These are phyloP conservation scores for Bipolaris oryzae DNA, from an alignment of 2,329 filamentous ascomycete species.

Conservation along the genomic window DNA sequence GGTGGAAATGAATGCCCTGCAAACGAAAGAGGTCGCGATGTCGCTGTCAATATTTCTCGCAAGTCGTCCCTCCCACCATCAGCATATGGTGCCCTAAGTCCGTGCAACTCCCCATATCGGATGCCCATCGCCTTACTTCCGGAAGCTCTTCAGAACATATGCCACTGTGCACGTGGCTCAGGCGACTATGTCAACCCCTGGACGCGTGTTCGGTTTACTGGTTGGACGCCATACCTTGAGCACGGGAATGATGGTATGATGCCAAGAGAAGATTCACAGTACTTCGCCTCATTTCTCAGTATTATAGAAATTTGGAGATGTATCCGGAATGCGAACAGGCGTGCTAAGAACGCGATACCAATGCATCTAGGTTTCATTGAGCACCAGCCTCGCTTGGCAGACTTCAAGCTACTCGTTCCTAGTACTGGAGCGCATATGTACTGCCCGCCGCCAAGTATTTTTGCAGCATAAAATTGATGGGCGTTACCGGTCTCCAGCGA, in stretches of 20 bases:
- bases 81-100: neutral
- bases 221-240: neutral
- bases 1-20: neutral
- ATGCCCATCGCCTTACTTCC: neutral
- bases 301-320: neutral
- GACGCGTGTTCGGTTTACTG: neutral
- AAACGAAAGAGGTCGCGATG: neutral
- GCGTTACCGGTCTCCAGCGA: neutral
- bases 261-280: neutral
- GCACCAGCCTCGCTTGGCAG: neutral
- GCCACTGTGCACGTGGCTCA: neutral
- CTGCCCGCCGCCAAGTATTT: neutral
- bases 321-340: neutral
- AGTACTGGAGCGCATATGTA: no score
- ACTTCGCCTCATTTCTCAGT: neutral
- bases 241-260: neutral
- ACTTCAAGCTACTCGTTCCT: neutral
- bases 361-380: neutral
- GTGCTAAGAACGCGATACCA: neutral
- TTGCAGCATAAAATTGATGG: neutral
- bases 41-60: neutral
- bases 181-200: neutral
- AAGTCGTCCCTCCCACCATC: neutral
- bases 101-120: neutral
- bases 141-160: neutral